phyloP scores from a whole-genome alignment of 495 filamentous ascomycete species.

The Xylaria palmicola region DNA sequence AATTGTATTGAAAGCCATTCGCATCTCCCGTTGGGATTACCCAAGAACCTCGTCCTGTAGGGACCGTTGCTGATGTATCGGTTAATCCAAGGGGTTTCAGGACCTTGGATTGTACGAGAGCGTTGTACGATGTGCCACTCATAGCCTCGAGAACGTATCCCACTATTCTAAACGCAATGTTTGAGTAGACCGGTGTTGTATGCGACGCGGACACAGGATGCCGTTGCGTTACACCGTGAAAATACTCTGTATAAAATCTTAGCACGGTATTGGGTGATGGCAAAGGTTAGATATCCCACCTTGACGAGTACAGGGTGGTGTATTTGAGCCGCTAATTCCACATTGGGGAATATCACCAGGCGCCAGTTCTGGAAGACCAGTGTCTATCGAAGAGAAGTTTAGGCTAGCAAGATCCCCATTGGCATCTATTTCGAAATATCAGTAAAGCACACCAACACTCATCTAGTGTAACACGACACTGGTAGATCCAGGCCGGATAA shows the following conservation, averaged over 20 bases:
- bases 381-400: conserved; percentile 38
- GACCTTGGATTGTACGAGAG: background rate
- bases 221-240: conserved; percentile 9
- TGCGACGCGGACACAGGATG: conserved; percentile 17
- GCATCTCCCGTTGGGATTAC: background rate
- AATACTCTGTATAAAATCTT: background rate
- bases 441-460: background rate
- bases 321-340: background rate
- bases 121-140: background rate
- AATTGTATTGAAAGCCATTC: background rate
- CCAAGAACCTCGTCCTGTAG: background rate
- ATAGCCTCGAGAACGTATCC: background rate
- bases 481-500: background rate
- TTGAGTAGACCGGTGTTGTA: conserved; percentile 18
- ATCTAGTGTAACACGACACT: background rate
- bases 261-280: background rate
- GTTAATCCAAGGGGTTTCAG: background rate
- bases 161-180: conserved; percentile 16
- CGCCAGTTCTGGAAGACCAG: background rate
- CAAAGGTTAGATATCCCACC: background rate
- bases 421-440: background rate
- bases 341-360: background rate
- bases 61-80: background rate
- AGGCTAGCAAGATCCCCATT: conserved; percentile 37
- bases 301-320: background rate